Evolutionary conservation across 2,329 filamentous ascomycete species (phyloP).

Genomic region (Xylariaceae sp.): DNA sequence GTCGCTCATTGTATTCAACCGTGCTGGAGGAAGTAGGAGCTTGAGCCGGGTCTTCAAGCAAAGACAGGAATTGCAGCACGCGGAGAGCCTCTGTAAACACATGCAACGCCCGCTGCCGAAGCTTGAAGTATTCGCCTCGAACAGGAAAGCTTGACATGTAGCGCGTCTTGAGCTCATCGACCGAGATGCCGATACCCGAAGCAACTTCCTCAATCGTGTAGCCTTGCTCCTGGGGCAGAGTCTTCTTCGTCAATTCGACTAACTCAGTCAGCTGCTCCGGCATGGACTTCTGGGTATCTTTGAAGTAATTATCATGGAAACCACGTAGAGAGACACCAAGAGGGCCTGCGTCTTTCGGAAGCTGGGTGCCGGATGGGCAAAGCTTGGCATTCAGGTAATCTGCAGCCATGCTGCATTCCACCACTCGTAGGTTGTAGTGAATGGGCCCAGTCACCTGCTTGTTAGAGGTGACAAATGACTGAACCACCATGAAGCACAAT

Average conservation of each 20-base stretch:
- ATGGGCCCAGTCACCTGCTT: constrained; percentile 92
- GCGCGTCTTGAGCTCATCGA: constrained; percentile 66
- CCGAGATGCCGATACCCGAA: constrained; percentile 62
- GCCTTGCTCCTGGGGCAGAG: constrained; percentile 73
- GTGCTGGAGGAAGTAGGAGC: constrained; percentile 49
- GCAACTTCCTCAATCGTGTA: constrained; percentile 88
- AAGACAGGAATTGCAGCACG: constrained; percentile 75
- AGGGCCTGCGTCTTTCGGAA: constrained; percentile 76
- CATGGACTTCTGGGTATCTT: constrained; percentile 45
- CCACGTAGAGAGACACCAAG: constrained; percentile 79
- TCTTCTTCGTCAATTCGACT: constrained; percentile 63
- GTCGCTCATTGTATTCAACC: constrained; percentile 57
- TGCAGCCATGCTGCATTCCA: constrained; percentile 89
- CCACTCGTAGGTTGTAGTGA: constrained; percentile 94
- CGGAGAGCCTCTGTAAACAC: constrained; percentile 87
- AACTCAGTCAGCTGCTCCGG: constrained; percentile 70
- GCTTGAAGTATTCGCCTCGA: constrained; percentile 79
- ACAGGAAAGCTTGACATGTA: constrained; percentile 90
- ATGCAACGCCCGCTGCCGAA: constrained; percentile 83
- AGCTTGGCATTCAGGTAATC: constrained; percentile 58
- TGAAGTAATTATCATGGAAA: constrained; percentile 81
- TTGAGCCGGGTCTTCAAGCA: constrained; percentile 57
- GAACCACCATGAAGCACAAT: constrained; percentile 87
- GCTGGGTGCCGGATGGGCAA: constrained; percentile 52
- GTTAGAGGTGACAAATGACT: constrained; percentile 90